Evolutionary conservation across 345 rosid species (phyloP).

Genomic region (Pistacia vera): DNA sequence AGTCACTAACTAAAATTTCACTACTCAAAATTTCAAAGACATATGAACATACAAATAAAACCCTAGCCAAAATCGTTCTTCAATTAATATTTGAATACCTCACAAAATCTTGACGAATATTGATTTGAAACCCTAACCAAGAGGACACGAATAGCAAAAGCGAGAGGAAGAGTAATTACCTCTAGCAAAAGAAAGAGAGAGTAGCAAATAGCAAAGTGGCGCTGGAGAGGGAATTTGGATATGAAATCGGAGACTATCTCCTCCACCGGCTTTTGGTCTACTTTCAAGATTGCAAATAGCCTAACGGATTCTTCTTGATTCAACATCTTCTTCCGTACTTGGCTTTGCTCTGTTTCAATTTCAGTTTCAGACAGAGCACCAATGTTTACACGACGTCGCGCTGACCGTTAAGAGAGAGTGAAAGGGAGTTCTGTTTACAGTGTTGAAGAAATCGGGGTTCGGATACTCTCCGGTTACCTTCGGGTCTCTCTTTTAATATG

Average conservation of each 20-base stretch:
- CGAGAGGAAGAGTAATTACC: conserved; percentile 30
- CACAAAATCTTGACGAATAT: background rate
- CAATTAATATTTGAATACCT: background rate
- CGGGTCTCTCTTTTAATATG: background rate
- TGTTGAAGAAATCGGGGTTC: background rate
- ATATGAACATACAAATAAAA: background rate
- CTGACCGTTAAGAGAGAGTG: background rate
- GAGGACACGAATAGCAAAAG: background rate
- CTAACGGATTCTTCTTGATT: conserved; percentile 54
- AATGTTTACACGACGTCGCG: background rate
- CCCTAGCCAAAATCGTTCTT: background rate
- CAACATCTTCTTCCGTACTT: conserved; percentile 25
- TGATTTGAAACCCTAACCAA: conserved; percentile 11
- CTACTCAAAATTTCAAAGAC: background rate
- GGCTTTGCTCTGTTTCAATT: background rate
- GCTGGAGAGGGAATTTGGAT: conserved; percentile 47
- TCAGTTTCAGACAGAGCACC: background rate
- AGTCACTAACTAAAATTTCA: background rate
- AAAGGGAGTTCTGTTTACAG: background rate
- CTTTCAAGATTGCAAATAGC: conserved; percentile 47
- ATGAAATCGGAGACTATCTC: conserved; percentile 60
- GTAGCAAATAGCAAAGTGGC: conserved; percentile 50
- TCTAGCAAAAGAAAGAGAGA: conserved; percentile 60
- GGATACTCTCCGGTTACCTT: background rate
- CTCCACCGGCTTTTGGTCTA: conserved; percentile 54